Evolutionary conservation across 2,329 filamentous ascomycete genomes (phyloP), one percentile per base, ranked within the genome.

Genomic region (Ustilaginoidea virens): DNA sequence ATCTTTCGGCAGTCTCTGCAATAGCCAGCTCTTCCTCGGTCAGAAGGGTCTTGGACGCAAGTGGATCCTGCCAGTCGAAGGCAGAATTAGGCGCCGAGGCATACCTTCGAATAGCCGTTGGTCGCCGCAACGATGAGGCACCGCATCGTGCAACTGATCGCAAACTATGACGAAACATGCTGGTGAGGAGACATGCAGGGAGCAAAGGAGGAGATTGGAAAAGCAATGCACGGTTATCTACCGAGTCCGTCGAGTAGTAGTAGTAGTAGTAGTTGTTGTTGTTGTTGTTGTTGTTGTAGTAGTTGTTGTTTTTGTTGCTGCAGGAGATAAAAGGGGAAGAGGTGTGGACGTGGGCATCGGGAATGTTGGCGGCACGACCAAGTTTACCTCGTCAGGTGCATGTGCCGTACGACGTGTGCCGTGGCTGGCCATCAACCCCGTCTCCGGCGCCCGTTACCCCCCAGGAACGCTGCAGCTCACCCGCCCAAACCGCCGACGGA

Each of bases 11-110:
- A 5, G 83, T 92, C 44, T 94, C 83, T 23, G 79, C 67, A 40
- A 98, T 87, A 10, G 86, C 83, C 39, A 82, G 50, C 54, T 98
- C 90, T 35, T 98, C 90, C 39, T 92, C 81, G 1, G 85, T 93
- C 45, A 85, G 69, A 25, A 93, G 58, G 45, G 73, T 78, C 44
- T 73, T 74, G 20, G 76, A 65, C 16, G 66, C 68, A 33, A 98
- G 62, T 13, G 90, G 86, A 48, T 98, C 90, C 51, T 90, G 70
- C 87, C 90, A 98, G 52, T 92, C 74, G 52, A 94, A 96, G 13
- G 42, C 39, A 4, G 52, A 43, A 12, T 37, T 38, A 21, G 41
- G 35, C 17, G 49, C 43, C 8, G 54, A 55, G 24, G 55, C 52
- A 37, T 53, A 58, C 36, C 45, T 40, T 32, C 53, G 43, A 26